These are phyloP conservation scores for Naumovozyma baii DNA, from an alignment of 805 yeast genomes.

Conservation along the genomic window DNA sequence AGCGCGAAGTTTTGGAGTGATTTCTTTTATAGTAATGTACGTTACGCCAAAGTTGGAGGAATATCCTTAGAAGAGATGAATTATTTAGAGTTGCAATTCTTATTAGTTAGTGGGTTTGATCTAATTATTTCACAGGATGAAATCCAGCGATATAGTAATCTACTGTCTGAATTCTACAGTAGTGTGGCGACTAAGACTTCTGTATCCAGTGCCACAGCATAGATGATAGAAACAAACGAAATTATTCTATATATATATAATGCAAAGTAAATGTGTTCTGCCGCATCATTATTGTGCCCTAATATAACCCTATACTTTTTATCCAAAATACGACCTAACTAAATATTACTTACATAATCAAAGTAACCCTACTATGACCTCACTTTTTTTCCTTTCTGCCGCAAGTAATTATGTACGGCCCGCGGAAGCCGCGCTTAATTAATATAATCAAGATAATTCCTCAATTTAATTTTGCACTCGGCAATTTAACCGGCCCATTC, in stretches of 20 bases:
- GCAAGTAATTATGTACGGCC: no score
- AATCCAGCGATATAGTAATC: conserved; percentile 80
- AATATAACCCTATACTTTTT: background rate
- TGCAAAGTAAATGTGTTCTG: background rate
- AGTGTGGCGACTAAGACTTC: no score
- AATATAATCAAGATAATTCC: no score
- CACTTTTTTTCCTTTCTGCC: no score
- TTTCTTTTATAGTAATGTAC: conserved; percentile 84
- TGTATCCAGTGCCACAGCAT: background rate
- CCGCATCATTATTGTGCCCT: background rate
- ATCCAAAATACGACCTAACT: no score
- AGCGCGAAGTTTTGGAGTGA: conserved; percentile 92
- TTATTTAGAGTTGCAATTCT: conserved; percentile 82
- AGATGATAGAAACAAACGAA: background rate
- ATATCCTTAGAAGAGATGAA: conserved; percentile 87
- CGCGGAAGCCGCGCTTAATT: no score
- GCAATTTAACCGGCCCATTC: no score
- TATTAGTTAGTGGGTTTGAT: conserved; percentile 74
- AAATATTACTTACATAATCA: no score
- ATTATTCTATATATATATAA: no score
- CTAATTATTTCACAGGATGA: conserved; percentile 85
- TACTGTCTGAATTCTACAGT: conserved; percentile 64
- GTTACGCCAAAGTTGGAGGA: conserved; percentile 95
- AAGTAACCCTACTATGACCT: no score
- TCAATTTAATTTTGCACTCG: no score